Evolutionary conservation across 2,329 filamentous ascomycete genomes (phyloP).

Genomic region (Fusarium heterosporum): DNA sequence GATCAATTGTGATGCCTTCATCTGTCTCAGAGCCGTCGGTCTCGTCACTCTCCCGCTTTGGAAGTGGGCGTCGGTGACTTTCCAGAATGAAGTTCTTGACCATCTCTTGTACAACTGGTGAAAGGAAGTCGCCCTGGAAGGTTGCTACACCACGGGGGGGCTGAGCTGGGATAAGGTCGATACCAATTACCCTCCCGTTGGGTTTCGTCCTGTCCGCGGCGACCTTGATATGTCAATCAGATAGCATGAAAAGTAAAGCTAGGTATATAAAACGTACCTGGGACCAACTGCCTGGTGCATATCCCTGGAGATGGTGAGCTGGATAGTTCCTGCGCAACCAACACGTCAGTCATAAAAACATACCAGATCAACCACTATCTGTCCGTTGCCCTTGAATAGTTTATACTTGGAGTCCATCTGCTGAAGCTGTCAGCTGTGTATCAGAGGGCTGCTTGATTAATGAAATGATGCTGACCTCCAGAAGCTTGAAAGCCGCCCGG

Average conservation of each 20-base stretch:
- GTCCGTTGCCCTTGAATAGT: conserved; percentile 77
- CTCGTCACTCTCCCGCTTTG: conserved; percentile 5
- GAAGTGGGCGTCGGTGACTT: conserved; percentile 53
- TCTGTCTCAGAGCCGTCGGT: conserved; percentile 36
- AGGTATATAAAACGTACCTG: conserved; percentile 60
- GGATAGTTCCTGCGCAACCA: background rate
- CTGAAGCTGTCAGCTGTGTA: conserved; percentile 1
- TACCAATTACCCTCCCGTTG: conserved; percentile 83
- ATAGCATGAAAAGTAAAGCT: background rate
- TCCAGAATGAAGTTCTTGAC: conserved; percentile 80
- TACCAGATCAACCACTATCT: conserved; percentile 92
- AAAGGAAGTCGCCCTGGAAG: conserved; percentile 94
- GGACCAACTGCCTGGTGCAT: conserved; percentile 80
- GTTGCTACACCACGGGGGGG: conserved; percentile 92
- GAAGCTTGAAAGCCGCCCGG: conserved; percentile 90
- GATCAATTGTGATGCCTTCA: conserved; percentile 48
- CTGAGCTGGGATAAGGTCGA: conserved; percentile 93
- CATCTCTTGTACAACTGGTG: conserved; percentile 76
- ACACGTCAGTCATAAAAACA: conserved; percentile 41
- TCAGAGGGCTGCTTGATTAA: too few relatives aligned
- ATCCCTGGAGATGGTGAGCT: conserved; percentile 66
- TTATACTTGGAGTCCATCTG: conserved; percentile 86
- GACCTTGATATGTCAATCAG: conserved; percentile 65
- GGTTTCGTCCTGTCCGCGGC: conserved; percentile 83
- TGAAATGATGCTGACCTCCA: conserved; percentile 70